Evolutionary conservation across 2,329 filamentous ascomycete species (phyloP), one percentile per base, ranked within the genome.

Genomic region (Coleophoma eucalyptorum): DNA sequence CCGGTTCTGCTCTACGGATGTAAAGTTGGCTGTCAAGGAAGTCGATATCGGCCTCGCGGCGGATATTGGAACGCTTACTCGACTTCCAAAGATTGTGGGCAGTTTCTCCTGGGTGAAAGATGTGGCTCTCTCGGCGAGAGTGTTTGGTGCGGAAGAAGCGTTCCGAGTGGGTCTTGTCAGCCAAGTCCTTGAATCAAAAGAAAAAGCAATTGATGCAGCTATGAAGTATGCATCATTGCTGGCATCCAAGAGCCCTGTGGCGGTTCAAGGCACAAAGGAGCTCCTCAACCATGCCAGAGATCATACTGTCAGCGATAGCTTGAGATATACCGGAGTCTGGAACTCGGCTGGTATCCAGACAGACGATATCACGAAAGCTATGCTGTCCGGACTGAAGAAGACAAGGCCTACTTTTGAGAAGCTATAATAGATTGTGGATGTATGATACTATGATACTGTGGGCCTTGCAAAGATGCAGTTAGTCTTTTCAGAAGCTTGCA

Each of bases 261-360:
- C 90, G 1, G 88, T 93, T 56, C 83, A 90, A 72, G 86, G 89
- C 5, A 96, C 91, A 8, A 96, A 96, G 74, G 88, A 94, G 71
- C 70, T 96, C 55, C 66, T 96, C 64, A 91, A 94, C 68, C 90
- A 86, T 64, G 87, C 86, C 33, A 79, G 89, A 61, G 92, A 96
- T 67, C 83, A 91, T 66, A 76, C 78, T 2, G 82, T 96, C 26
- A 81, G 80, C 43, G 90, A 96, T 59, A 90, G 86, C 43, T 71
- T 97, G 66, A 81, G 82, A 51, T 97, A 96, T 69, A 96, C 92
- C 4, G 79, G 82, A 11, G 78, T 94, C 1, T 97, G 92, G 93
- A 97, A 97, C 65, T 80, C 83, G 60, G 87, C 84, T 2, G 88
- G 89, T 63, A 65, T 96, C 60, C 92, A 97, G 74, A 88, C 89